Conservation (phyloP, 2,329 filamentous ascomycete genomes). For the Penicillium oxalicum region DNA sequence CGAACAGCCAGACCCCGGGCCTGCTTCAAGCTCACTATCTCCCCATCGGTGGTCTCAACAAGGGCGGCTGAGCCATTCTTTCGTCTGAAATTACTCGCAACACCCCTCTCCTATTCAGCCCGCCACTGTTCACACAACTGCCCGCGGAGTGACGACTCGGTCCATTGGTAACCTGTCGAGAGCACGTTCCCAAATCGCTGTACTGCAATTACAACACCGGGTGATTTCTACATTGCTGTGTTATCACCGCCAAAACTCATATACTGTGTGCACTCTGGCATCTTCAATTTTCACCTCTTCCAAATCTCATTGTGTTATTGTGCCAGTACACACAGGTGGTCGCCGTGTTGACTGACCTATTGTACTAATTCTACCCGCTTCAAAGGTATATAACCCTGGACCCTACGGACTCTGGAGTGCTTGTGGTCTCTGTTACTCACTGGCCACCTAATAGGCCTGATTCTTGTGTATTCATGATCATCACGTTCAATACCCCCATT, state of each 20-base stretch:
- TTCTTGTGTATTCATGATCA: constrained; percentile 20
- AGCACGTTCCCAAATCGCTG: too few relatives aligned
- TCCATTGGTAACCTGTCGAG: not conserved
- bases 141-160: not conserved
- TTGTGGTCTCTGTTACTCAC: constrained; percentile 3
- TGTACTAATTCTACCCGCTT: constrained; percentile 1
- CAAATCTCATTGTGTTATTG: constrained; percentile 1
- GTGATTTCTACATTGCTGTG: not conserved
- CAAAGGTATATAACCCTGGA: constrained; percentile 14
- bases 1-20: not conserved
- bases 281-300: not conserved
- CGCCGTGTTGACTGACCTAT: constrained; percentile 5
- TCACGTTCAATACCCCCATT: constrained; percentile 20
- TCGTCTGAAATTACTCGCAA: too few relatives aligned
- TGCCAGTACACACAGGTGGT: constrained; percentile 8
- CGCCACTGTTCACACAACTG: not conserved
- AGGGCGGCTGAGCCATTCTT: not conserved
- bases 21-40: not conserved
- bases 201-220: not conserved
- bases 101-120: too few relatives aligned
- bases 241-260: not conserved
- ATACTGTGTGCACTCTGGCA: not conserved
- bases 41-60: not conserved
- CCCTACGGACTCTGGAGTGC: not conserved
- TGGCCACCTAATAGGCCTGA: constrained; percentile 4